Conservation (phyloP, 139 green algal genomes). For the Micractinium conductrix region DNA sequence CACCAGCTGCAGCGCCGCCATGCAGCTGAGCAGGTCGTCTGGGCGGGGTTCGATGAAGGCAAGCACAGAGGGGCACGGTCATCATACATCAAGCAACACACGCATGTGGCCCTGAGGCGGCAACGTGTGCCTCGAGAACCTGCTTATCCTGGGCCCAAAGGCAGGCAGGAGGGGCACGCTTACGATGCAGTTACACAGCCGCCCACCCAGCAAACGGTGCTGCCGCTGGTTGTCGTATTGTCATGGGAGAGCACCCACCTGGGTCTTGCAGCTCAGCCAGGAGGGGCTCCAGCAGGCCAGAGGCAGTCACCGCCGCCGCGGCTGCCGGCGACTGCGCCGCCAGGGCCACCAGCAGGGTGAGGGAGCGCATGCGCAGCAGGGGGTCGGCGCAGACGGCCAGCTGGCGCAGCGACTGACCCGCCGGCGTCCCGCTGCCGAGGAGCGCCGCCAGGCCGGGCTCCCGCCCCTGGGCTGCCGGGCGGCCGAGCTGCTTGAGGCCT, state of each 20-base stretch:
- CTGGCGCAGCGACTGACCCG: not conserved
- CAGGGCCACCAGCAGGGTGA: conserved; percentile 28
- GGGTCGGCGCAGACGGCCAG: conserved; percentile 25
- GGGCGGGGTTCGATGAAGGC: not conserved
- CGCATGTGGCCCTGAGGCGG: too few species aligned
- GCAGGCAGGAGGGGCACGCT: too few species aligned
- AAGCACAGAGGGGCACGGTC: not conserved
- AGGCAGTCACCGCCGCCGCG: not conserved
- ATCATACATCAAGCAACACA: too few species aligned
- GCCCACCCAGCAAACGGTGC: too few species aligned
- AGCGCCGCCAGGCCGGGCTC: not conserved
- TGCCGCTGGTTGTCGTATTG: too few species aligned
- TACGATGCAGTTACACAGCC: too few species aligned
- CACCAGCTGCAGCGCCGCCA: conserved; percentile 35
- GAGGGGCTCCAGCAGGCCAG: conserved; percentile 30
- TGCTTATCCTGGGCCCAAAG: too few species aligned
- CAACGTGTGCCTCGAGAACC: not conserved
- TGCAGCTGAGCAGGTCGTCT: conserved; percentile 36
- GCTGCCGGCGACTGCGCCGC: conserved; percentile 10
- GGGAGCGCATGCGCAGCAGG: conserved; percentile 20
- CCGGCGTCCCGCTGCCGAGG: not conserved
- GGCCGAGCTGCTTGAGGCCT: conserved; percentile 11
- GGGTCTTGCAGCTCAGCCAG: conserved; percentile 26
- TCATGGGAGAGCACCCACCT: too few species aligned
- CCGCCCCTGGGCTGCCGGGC: not conserved